A percentile compares a stretch with the other conserved stretches of the same genome.
Conservation (phyloP, 2,329 filamentous ascomycete genomes). For the Fusarium gaditjirri region DNA sequence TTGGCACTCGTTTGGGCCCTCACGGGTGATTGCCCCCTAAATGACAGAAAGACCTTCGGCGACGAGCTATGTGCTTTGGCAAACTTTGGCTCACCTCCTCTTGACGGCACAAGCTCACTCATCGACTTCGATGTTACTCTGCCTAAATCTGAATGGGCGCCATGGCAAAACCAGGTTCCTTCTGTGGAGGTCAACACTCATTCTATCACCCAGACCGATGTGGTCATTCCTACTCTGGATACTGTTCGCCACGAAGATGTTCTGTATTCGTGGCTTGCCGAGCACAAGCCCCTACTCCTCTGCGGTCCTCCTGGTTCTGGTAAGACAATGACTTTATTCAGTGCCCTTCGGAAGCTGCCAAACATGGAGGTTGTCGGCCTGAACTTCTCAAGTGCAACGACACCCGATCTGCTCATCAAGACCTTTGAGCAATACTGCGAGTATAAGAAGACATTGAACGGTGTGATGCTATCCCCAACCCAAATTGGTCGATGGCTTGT, state of each 20-base stretch:
- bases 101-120: constrained; percentile 82
- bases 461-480: constrained; percentile 92
- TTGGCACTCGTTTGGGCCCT: constrained; percentile 95
- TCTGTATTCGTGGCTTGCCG: constrained; percentile 98
- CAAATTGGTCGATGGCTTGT: constrained; percentile 98
- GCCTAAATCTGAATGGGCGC: constrained; percentile 87
- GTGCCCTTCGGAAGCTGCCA: constrained; percentile 92
- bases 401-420: constrained; percentile 96
- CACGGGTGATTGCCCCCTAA: constrained; percentile 91
- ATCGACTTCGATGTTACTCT: constrained; percentile 96
- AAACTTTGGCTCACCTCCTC: constrained; percentile 83
- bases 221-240: constrained; percentile 97
- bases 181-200: constrained; percentile 98
- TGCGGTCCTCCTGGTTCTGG: constrained; percentile 98
- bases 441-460: constrained; percentile 98
- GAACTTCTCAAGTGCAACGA: constrained; percentile 99
- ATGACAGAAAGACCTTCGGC: constrained; percentile 88
- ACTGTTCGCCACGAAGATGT: constrained; percentile 98
- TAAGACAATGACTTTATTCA: constrained; percentile 99
- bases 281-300: constrained; percentile 95
- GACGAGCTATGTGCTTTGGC: constrained; percentile 85
- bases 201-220: constrained; percentile 96
- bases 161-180: constrained; percentile 96
- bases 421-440: constrained; percentile 99
- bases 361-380: constrained; percentile 99